Percentiles rank a stretch among this genome's conserved stretches.
Evolutionary conservation across 73 alveolate genomes (phyloP).

Genomic region (Paramecium sonneborni): DNA sequence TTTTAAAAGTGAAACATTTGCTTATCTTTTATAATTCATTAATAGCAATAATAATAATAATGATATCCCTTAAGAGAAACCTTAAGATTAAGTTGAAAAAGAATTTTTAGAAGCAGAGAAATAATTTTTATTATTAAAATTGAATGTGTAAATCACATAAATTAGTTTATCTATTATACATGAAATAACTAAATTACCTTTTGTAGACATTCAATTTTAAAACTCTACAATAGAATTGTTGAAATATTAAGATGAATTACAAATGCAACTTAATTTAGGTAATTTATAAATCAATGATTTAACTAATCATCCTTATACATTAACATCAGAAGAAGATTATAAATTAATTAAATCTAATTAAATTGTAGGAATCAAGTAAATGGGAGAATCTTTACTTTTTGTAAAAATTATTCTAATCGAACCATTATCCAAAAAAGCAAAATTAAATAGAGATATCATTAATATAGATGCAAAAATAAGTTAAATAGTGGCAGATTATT

Average conservation of each 20-base stretch:
- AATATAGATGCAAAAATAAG: not conserved
- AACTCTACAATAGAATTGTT: not conserved
- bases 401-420: not conserved
- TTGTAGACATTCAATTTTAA: not conserved
- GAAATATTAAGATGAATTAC: not conserved
- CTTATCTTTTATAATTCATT: not conserved
- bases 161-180: not conserved
- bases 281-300: slow-evolving; percentile 8
- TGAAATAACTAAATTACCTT: slow-evolving; percentile 14
- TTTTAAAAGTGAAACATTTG: slow-evolving; percentile 23
- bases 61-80: not conserved
- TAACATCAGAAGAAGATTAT: not conserved
- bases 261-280: not conserved
- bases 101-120: slow-evolving; percentile 18
- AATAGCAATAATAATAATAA: not conserved
- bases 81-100: not conserved
- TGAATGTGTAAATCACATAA: not conserved
- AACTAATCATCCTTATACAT: slow-evolving; percentile 29
- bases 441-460: not conserved
- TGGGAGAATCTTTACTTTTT: not conserved
- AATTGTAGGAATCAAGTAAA: not conserved
- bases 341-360: not conserved
- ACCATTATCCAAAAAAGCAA: not conserved
- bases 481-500: not conserved
- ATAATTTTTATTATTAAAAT: not conserved